A percentile compares a stretch with the other conserved stretches of the same genome.
These are phyloP conservation scores for Lotus japonicus DNA, from an alignment of 306 rosid genomes.

Conservation along the genomic window DNA sequence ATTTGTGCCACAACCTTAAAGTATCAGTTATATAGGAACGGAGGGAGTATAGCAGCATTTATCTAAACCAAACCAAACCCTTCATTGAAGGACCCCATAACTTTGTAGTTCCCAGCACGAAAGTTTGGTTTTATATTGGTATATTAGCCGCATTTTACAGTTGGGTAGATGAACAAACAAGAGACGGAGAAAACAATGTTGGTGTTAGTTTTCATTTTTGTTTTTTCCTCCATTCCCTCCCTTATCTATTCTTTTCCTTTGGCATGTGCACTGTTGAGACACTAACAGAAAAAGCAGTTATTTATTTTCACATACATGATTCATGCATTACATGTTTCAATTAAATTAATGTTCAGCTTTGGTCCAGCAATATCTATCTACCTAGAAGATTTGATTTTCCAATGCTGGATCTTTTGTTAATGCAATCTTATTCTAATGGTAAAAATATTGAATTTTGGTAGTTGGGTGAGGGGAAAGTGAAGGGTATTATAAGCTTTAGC, in stretches of 20 bases:
- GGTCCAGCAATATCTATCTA: slow-evolving; percentile 35
- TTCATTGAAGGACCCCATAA: slow-evolving; percentile 8
- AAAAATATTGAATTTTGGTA: neutral
- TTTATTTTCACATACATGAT: neutral
- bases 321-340: slow-evolving; percentile 15
- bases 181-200: slow-evolving; percentile 61
- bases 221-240: neutral
- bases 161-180: slow-evolving; percentile 72
- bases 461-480: slow-evolving; percentile 12
- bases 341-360: slow-evolving; percentile 18
- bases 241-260: slow-evolving; percentile 4
- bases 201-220: neutral
- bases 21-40: too few relatives aligned
- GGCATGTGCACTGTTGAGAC: slow-evolving; percentile 23
- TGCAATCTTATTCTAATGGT: slow-evolving; percentile 20
- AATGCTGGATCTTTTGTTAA: neutral
- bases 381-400: slow-evolving; percentile 38
- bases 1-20: too few relatives aligned
- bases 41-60: too few relatives aligned
- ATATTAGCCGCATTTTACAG: slow-evolving; percentile 20
- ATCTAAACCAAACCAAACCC: slow-evolving; percentile 12
- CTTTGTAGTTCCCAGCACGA: slow-evolving; percentile 38
- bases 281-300: neutral
- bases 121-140: slow-evolving; percentile 31
- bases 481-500: slow-evolving; percentile 15